Evolutionary conservation across 306 rosid genomes (phyloP).

Genomic region (Dryas drummondii): DNA sequence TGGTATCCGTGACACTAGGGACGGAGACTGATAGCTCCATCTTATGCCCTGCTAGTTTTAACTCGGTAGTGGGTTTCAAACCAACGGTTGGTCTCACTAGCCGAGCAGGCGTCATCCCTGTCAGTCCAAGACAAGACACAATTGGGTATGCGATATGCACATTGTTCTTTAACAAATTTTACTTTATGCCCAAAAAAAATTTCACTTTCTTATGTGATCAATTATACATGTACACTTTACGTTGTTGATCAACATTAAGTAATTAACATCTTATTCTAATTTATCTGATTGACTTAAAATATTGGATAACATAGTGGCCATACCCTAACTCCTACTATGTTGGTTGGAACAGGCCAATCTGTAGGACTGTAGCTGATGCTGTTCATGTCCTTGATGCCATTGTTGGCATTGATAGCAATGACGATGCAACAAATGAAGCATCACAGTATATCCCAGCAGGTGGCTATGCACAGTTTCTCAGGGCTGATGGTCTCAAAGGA

Average conservation of each 20-base stretch:
- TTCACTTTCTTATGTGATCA: not conserved
- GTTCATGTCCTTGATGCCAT: conserved; percentile 51
- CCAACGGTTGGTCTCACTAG: conserved; percentile 79
- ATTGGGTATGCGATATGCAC: conserved; percentile 44
- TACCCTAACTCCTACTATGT: not conserved
- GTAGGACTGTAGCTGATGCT: conserved; percentile 71
- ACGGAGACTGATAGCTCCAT: conserved; percentile 64
- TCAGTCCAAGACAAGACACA: conserved; percentile 60
- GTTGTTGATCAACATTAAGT: not conserved
- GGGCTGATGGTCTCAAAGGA: conserved; percentile 46
- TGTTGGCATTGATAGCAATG: conserved; percentile 43
- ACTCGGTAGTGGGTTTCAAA: conserved; percentile 59
- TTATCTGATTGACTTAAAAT: not conserved
- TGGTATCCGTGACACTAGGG: conserved; percentile 60
- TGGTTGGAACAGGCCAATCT: conserved; percentile 47
- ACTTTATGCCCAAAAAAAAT: not conserved
- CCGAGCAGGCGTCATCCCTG: conserved; percentile 66
- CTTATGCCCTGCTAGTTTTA: conserved; percentile 48
- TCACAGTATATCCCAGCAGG: conserved; percentile 50
- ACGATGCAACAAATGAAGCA: conserved; percentile 41
- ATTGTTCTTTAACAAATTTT: not conserved
- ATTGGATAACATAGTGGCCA: not conserved
- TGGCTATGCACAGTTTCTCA: conserved; percentile 58
- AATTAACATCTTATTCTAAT: not conserved
- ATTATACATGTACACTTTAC: not conserved